Base-by-base conservation (phyloP, 1,284 basidiomycete genomes). In the Melampsora larici-populina region DNA sequence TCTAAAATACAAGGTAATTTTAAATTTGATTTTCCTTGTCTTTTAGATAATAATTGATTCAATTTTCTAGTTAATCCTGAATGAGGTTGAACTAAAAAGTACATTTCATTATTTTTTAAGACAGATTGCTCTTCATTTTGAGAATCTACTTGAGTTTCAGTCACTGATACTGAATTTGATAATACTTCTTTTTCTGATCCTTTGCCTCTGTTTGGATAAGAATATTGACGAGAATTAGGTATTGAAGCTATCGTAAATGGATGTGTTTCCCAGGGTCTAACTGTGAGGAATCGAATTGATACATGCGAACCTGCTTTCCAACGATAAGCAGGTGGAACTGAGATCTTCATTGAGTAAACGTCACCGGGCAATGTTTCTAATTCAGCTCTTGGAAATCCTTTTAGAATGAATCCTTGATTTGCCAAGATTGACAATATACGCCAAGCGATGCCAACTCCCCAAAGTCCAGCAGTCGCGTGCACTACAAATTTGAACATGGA, bases 301-400 rank as follows among this genome's bases (percentile, higher is more conserved):
- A 84, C 84, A 80, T 86, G 85, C 80, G 86, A 86, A 2, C 86
- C 86, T 0, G 85, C 84, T 4, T 79, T 78, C 86, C 86, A 86
- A 26, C 71, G 79, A 46, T 85, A 71, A 18, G 80, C 78, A 18
- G 81, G 79, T n/a, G 67, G 58, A 17, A 77, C 67, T 5, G 83
- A 83, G 68, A 86, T 81, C 68, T 79, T 79, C 55, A 86, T 75
- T 69, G 82, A 82, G 71, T 86, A 78, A 60, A 84, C 82, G 66
- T 81, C 79, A 68, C 83, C 83, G n/a, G 82, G 81, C 46, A 85
- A 81, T 15, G 79, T 64, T 51, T 83, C 82, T 80, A 85, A 74
- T 11, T 82, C 81, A 0, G 84, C 85, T 48, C 79, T 79, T 29
- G 65, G 66, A 21, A 72, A 43, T 15, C 78, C 24, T 17, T 60